A percentile compares a stretch with the other conserved stretches of the same genome.
Conservation (phyloP, 2,329 filamentous ascomycete genomes). For the Coniella vitis region DNA sequence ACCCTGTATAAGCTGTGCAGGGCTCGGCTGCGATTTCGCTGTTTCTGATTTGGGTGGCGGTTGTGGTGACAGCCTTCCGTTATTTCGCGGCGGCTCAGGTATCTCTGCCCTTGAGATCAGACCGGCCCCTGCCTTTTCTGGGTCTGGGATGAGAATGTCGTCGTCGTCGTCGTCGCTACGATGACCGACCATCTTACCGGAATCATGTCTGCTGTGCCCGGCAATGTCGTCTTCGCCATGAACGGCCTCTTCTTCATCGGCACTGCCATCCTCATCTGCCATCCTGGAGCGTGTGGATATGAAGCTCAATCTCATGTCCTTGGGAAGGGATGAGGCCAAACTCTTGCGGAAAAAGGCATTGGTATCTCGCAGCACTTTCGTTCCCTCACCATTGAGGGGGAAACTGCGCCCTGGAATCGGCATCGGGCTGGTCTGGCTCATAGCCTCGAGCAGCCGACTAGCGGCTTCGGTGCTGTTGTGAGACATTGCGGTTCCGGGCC, state of each 20-base stretch:
- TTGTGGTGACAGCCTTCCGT: constrained; percentile 7
- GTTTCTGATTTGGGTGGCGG: constrained; percentile 2
- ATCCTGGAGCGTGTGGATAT: constrained; percentile 16
- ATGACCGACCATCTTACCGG: constrained; percentile 39
- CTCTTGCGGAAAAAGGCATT: constrained; percentile 30
- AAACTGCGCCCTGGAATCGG: constrained; percentile 16
- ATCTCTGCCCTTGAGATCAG: neutral
- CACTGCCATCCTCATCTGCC: constrained; percentile 21
- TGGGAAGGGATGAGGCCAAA: constrained; percentile 27
- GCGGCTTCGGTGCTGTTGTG: constrained; percentile 31
- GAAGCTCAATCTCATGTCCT: constrained; percentile 28
- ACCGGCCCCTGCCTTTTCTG: neutral
- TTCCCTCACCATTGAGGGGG: constrained; percentile 25
- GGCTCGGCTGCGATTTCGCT: neutral
- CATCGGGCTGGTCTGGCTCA: constrained; percentile 29
- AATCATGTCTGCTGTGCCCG: constrained; percentile 33
- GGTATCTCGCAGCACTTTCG: constrained; percentile 31
- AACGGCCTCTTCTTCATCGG: neutral
- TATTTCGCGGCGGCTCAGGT: neutral
- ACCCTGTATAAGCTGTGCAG: constrained; percentile 20
- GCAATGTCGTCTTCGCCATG: constrained; percentile 23
- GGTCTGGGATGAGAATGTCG: neutral
- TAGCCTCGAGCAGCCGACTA: constrained; percentile 33
- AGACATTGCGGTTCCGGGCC: constrained; percentile 32
- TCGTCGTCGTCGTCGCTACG: constrained; percentile 17